Evolutionary conservation across 2,329 filamentous ascomycete species (phyloP).

Genomic region (Fusarium praegraminearum): DNA sequence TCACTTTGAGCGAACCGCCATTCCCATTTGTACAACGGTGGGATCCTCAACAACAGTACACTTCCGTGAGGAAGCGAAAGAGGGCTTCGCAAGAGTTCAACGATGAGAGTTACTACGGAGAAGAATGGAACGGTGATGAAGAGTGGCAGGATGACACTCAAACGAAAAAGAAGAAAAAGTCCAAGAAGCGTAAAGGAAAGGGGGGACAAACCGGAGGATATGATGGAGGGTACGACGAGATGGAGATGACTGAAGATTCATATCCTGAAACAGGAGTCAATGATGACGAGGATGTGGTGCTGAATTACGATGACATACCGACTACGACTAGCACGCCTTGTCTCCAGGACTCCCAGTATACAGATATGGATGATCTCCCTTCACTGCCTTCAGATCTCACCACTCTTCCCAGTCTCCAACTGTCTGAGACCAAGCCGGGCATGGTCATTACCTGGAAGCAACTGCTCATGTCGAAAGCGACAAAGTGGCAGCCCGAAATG

Average conservation of each 20-base stretch:
- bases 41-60: conserved; percentile 77
- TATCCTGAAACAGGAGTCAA: conserved; percentile 12
- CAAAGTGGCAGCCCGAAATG: conserved; percentile 75
- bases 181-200: conserved; percentile 55
- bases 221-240: conserved; percentile 24
- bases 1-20: conserved; percentile 79
- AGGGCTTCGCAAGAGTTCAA: conserved; percentile 54
- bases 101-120: conserved; percentile 48
- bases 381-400: conserved; percentile 68
- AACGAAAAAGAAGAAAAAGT: conserved; percentile 52
- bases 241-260: conserved; percentile 10
- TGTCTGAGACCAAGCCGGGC: conserved; percentile 64
- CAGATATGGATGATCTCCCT: conserved; percentile 71
- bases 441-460: conserved; percentile 79
- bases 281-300: conserved; percentile 49
- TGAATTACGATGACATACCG: conserved; percentile 57
- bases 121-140: conserved; percentile 49
- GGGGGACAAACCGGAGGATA: conserved; percentile 20
- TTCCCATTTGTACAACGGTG: conserved; percentile 92
- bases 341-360: conserved; percentile 59
- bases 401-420: conserved; percentile 63
- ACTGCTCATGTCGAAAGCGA: conserved; percentile 69
- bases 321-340: conserved; percentile 46
- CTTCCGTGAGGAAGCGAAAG: conserved; percentile 63
- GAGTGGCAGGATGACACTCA: conserved; percentile 53